phyloP scores from a whole-genome alignment of 768 basidiomycete species.

The Rhodosporidiobolus odoratus region DNA sequence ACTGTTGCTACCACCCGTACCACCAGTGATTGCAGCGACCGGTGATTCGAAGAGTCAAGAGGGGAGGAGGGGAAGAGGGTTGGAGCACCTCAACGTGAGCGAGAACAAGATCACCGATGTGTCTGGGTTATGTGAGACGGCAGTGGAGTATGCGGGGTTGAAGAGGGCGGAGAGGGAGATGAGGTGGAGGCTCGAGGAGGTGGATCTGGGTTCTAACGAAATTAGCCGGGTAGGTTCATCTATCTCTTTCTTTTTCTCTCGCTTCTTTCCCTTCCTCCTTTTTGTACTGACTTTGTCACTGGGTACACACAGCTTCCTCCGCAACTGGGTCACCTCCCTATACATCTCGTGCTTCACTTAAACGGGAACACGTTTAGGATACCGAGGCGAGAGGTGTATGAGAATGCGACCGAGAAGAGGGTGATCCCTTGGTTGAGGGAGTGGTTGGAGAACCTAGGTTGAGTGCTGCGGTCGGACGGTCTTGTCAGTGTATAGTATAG shows the following conservation, averaged over 20 bases:
- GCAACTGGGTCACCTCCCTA: slow-evolving; percentile 12
- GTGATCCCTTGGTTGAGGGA: slow-evolving; percentile 21
- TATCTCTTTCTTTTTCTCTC: not conserved
- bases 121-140: slow-evolving; percentile 6
- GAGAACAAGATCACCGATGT: slow-evolving; percentile 13
- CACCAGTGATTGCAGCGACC: too few relatives aligned
- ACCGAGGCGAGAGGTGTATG: slow-evolving; percentile 25
- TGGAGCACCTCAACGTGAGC: slow-evolving; percentile 6
- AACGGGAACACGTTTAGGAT: slow-evolving; percentile 33
- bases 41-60: too few relatives aligned
- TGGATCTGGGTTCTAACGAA: slow-evolving; percentile 26
- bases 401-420: slow-evolving; percentile 10
- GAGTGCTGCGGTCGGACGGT: too few relatives aligned
- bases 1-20: not conserved
- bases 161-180: not conserved
- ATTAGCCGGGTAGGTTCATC: slow-evolving; percentile 3
- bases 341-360: slow-evolving; percentile 9
- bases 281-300: not conserved
- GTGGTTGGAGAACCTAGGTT: not conserved
- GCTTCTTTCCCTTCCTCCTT: not conserved
- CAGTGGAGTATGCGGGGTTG: not conserved
- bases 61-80: not conserved
- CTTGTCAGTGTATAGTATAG: not conserved
- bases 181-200: slow-evolving; percentile 18
- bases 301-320: slow-evolving; percentile 18